Evolutionary conservation across 306 rosid genomes (phyloP).

Genomic region (Pterocarpus macrocarpus): DNA sequence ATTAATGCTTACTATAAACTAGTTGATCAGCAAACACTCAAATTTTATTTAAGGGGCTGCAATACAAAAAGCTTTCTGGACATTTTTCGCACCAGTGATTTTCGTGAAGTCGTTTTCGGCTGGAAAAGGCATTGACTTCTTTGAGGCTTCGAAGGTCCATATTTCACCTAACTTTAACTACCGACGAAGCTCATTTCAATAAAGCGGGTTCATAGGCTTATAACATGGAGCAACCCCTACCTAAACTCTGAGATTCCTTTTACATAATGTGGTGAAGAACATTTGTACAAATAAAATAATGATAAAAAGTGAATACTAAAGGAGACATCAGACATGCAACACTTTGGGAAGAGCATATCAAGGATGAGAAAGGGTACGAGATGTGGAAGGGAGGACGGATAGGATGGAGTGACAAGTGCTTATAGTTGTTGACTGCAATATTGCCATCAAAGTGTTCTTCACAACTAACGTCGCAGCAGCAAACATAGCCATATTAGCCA

Average conservation of each 20-base stretch:
- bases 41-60: no score
- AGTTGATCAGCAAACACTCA: no score
- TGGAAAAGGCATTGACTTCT: conserved; percentile 1
- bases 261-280: neutral
- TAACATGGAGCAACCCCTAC: neutral
- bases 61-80: neutral
- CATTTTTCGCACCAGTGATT: neutral
- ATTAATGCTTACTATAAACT: no score
- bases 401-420: neutral
- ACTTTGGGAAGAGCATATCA: neutral
- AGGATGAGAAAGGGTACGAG: neutral
- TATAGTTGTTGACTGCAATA: no score
- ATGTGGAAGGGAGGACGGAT: neutral
- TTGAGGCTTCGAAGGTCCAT: neutral
- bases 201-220: neutral
- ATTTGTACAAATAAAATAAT: neutral
- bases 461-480: no score
- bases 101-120: conserved; percentile 18
- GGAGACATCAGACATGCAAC: neutral
- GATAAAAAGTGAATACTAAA: neutral
- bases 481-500: no score
- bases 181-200: neutral
- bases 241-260: neutral
- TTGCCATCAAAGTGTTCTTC: no score
- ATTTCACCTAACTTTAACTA: neutral